A percentile compares a stretch with the other conserved stretches of the same genome.
These are phyloP conservation scores for Hypoxylon rickii DNA, from an alignment of 495 filamentous ascomycete species.

Conservation along the genomic window DNA sequence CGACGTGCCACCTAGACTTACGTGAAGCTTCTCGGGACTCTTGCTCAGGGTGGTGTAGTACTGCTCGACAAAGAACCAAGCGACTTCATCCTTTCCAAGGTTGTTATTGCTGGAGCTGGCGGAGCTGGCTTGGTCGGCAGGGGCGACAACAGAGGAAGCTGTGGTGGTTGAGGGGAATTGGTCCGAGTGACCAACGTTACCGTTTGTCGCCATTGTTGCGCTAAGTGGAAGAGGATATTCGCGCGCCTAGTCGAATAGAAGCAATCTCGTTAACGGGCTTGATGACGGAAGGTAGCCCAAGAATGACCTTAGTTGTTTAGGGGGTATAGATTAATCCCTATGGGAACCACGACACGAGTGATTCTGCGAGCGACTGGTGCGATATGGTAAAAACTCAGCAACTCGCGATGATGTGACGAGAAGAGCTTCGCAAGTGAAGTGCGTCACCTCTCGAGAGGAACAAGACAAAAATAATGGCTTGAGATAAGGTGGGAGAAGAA, in stretches of 20 bases:
- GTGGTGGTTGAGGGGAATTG: conserved; percentile 41
- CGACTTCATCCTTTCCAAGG: conserved; percentile 81
- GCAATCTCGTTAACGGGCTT: conserved; percentile 12
- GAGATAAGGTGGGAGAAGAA: conserved; percentile 6
- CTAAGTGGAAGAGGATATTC: conserved; percentile 16
- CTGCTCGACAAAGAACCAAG: conserved; percentile 99
- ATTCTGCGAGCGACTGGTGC: conserved; percentile 14
- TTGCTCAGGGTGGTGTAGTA: conserved; percentile 98
- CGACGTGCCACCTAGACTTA: conserved; percentile 48
- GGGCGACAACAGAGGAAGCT: conserved; percentile 11
- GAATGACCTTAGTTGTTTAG: conserved; percentile 4
- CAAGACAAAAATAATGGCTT: conserved; percentile 3
- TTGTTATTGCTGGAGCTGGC: conserved; percentile 33
- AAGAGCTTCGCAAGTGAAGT: conserved; percentile 1
- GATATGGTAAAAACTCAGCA: conserved; percentile 10
- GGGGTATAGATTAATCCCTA: conserved; percentile 6
- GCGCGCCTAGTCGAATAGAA: conserved; percentile 26
- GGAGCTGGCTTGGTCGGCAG: conserved; percentile 22
- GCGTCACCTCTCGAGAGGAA: conserved; percentile 7
- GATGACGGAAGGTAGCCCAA: conserved; percentile 6
- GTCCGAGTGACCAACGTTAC: conserved; percentile 44
- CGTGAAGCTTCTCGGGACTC: conserved; percentile 88
- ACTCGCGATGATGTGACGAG: conserved; percentile 12
- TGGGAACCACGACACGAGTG: background rate
- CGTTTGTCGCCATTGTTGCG: conserved; percentile 57